Base-by-base conservation (phyloP, 2,329 filamentous ascomycete species). In the Huntiella bhutanensis region DNA sequence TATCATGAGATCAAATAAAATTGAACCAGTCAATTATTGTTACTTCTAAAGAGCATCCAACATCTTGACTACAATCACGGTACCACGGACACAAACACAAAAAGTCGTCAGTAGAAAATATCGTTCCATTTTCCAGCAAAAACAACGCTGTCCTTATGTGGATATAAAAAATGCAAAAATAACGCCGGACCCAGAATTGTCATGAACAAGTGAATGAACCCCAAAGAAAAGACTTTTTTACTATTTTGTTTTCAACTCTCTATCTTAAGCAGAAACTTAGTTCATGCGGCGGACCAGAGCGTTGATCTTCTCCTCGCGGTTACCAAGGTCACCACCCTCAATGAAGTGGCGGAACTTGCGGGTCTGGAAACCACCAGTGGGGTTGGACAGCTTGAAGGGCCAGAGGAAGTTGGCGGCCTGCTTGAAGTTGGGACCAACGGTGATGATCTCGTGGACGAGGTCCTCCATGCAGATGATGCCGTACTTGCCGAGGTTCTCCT, bases 381-480 rank as follows among this genome's bases (percentile, higher is more conserved):
- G 91, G 79, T 93, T 95, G 77, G 78, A 86, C 57, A 98, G 82
- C 82, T 98, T 96, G 80, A 98, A 98, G 64, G 91, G 91, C 91
- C 91, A 98, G 57, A 96, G 72, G 80, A 96, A 96, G 82, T 96
- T 98, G 73, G 80, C 77, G 61, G 84, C 86, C 74, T 95, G 87
- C 81, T 95, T 96, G 82, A 91, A 92, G 80, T 96, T 96, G 73
- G 88, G 88, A 64, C 91, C 88, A 56, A 96, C 91, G 51, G 87
- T 93, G 77, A 78, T 88, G 72, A 93, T 94, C 77, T 98, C 91
- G 76, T 98, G 91, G 68, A 98, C 87, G 57, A 98, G 72, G 71
- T 98, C 91, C 74, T 98, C 91, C 67, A 96, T 85, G 65, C 91
- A 98, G 73, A 98, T 85, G 62, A 98, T 95, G 67, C 87, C 91